Conservation (phyloP, 257 asterid species). For the Solanum pinnatisectum region DNA sequence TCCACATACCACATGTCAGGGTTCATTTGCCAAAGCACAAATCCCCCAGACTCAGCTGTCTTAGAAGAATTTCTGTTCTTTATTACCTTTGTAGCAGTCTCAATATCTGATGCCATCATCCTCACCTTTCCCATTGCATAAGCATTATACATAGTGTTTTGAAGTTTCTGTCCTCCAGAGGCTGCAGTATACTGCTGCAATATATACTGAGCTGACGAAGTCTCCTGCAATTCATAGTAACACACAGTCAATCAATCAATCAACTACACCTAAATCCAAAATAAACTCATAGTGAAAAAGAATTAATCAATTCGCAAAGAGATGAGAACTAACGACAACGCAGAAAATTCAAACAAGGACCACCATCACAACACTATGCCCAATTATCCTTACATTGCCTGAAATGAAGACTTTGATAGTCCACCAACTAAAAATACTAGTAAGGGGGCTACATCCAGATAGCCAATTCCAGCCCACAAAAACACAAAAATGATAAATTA, state of each 20-base stretch:
- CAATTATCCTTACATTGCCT: conserved; percentile 1
- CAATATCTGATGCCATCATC: conserved; percentile 69
- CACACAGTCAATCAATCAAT: background rate
- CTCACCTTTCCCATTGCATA: conserved; percentile 77
- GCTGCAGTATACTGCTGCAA: conserved; percentile 77
- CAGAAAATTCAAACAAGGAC: conserved; percentile 8
- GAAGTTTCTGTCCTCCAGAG: conserved; percentile 70
- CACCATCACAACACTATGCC: conserved; percentile 9
- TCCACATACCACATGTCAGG: conserved; percentile 85
- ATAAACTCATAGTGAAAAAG: background rate
- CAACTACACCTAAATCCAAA: background rate
- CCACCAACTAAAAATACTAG: conserved; percentile 5
- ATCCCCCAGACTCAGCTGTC: conserved; percentile 55
- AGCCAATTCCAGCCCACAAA: background rate
- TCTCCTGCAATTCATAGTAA: conserved; percentile 35
- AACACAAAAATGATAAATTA: background rate
- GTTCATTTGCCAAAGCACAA: conserved; percentile 84
- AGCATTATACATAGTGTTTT: conserved; percentile 52
- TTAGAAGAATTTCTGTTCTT: conserved; percentile 46
- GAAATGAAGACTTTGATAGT: conserved; percentile 3
- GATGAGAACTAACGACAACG: background rate
- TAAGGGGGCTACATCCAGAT: background rate
- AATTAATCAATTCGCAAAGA: background rate
- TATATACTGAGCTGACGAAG: conserved; percentile 78
- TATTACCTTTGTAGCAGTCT: conserved; percentile 67